Conservation (phyloP, 2,329 filamentous ascomycete genomes). For the Thelonectria blattea region DNA sequence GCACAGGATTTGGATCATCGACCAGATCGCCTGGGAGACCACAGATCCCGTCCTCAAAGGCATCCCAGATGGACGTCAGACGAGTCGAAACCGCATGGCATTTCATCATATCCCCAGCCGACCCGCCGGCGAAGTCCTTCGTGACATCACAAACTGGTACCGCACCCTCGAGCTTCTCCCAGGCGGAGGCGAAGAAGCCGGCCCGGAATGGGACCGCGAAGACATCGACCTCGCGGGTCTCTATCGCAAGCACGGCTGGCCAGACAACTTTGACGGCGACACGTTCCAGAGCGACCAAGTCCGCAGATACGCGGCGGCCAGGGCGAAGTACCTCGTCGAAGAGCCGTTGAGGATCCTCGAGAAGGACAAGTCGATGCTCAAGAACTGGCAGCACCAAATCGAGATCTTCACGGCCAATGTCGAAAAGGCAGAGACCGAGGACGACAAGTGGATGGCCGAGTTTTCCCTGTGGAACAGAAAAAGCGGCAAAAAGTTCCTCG, state of each 20-base stretch:
- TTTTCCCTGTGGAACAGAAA: background rate
- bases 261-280: background rate
- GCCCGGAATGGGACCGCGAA: background rate
- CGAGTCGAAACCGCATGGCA: background rate
- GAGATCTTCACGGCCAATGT: background rate
- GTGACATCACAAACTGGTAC: background rate
- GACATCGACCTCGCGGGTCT: background rate
- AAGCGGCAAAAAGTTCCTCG: background rate
- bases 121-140: background rate
- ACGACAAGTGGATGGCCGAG: background rate
- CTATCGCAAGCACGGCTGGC: constrained; percentile 2
- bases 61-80: background rate
- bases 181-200: background rate
- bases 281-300: background rate
- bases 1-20: constrained; percentile 23
- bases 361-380: background rate
- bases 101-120: constrained; percentile 2
- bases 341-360: background rate
- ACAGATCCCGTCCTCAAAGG: background rate
- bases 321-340: background rate
- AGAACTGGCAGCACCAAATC: background rate
- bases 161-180: background rate
- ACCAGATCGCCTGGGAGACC: background rate
- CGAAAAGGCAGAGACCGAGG: background rate
- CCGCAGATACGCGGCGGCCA: background rate